These are phyloP conservation scores for Metschnikowia continentalis DNA, from an alignment of 805 yeast species.

Conservation along the genomic window DNA sequence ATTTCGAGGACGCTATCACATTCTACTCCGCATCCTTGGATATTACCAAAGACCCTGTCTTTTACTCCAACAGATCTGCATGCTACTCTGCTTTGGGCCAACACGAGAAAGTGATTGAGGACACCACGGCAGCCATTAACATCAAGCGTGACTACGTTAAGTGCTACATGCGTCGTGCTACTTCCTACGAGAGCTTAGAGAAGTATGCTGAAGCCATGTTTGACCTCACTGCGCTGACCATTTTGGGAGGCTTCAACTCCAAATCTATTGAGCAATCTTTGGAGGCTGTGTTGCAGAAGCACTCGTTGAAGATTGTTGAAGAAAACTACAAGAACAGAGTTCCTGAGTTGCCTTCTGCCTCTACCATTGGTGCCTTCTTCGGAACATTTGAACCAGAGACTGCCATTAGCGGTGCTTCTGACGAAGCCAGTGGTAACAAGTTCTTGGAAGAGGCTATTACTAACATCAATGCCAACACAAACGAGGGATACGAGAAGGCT, in stretches of 20 bases:
- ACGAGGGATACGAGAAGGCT: conserved; percentile 61
- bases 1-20: conserved; percentile 70
- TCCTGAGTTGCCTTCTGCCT: conserved; percentile 70
- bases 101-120: conserved; percentile 80
- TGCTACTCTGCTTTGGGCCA: conserved; percentile 82
- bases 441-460: conserved; percentile 63
- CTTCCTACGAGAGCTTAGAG: conserved; percentile 81
- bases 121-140: conserved; percentile 79
- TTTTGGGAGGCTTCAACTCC: conserved; percentile 79
- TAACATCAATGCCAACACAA: conserved; percentile 47
- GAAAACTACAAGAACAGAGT: conserved; percentile 49
- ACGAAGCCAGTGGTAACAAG: conserved; percentile 54
- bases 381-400: conserved; percentile 71
- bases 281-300: conserved; percentile 81
- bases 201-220: conserved; percentile 79
- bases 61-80: conserved; percentile 93
- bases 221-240: conserved; percentile 85
- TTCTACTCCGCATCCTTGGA: conserved; percentile 75
- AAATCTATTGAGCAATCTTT: conserved; percentile 72
- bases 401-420: conserved; percentile 45
- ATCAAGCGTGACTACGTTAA: conserved; percentile 88
- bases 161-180: conserved; percentile 89
- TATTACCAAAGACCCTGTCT: conserved; percentile 79
- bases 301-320: conserved; percentile 68
- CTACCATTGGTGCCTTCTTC: conserved; percentile 81